Evolutionary conservation across 1,139 yeast genomes (phyloP).

Genomic region (Geotrichum aggregatum): DNA sequence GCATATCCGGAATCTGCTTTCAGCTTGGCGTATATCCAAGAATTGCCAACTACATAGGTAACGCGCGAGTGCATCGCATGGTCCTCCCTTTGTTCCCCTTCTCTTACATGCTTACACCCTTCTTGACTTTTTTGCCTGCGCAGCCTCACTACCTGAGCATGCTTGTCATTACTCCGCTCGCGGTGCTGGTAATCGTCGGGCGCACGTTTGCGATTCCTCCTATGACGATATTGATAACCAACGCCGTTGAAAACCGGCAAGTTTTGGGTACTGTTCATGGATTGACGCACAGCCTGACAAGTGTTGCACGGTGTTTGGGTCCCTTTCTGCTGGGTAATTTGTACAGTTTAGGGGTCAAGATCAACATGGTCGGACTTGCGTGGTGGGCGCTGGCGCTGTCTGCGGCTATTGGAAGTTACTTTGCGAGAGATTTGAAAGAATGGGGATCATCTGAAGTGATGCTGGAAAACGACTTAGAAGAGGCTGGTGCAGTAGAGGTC

Average conservation of each 20-base stretch:
- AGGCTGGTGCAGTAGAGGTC: background rate
- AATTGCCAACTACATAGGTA: constrained; percentile 49
- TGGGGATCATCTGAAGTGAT: constrained; percentile 30
- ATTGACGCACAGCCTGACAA: constrained; percentile 39
- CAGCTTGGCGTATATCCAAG: constrained; percentile 52
- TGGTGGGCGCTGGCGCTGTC: constrained; percentile 47
- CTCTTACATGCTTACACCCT: constrained; percentile 51
- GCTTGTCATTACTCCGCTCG: constrained; percentile 17
- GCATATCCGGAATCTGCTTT: constrained; percentile 50
- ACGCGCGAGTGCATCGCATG: constrained; percentile 46
- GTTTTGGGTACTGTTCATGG: constrained; percentile 36
- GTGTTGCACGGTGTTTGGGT: constrained; percentile 54
- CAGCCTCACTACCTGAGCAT: constrained; percentile 2
- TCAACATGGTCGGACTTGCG: constrained; percentile 46
- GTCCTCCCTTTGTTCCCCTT: constrained; percentile 48
- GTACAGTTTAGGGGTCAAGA: constrained; percentile 47
- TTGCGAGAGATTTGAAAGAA: constrained; percentile 30
- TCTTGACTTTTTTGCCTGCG: constrained; percentile 43
- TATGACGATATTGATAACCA: constrained; percentile 34
- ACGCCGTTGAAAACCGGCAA: constrained; percentile 30
- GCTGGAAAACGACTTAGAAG: background rate
- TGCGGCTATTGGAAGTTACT: constrained; percentile 27
- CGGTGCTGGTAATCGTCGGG: constrained; percentile 26
- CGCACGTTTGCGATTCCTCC: constrained; percentile 36
- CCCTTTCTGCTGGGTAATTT: constrained; percentile 53